Evolutionary conservation across 148 eudicot species (phyloP).

Genomic region (Fagopyrum homotropicum): DNA sequence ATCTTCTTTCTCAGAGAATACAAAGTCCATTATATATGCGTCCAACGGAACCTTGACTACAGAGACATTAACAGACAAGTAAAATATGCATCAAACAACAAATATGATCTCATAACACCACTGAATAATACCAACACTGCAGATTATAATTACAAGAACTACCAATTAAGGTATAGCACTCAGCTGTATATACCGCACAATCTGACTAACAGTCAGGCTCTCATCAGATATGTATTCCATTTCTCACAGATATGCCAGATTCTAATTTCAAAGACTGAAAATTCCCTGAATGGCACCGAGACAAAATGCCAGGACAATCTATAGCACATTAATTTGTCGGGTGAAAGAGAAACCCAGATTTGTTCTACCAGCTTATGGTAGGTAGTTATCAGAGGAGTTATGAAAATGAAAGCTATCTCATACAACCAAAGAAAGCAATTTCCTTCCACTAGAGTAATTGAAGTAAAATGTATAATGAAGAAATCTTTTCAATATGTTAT

Average conservation of each 20-base stretch:
- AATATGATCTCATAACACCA: not conserved
- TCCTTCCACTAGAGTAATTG: not conserved
- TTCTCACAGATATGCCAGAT: not conserved
- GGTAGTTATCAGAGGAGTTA: not conserved
- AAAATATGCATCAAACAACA: not conserved
- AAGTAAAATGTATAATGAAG: too few relatives aligned
- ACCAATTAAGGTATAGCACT: too few relatives aligned
- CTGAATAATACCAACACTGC: too few relatives aligned
- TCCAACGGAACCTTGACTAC: constrained; percentile 96
- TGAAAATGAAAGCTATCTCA: not conserved
- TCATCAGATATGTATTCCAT: not conserved
- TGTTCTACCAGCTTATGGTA: not conserved
- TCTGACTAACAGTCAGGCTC: not conserved
- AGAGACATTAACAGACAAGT: constrained; percentile 9
- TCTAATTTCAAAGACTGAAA: not conserved
- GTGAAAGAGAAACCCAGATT: not conserved
- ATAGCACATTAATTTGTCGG: not conserved
- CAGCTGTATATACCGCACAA: not conserved
- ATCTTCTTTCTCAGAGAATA: constrained; percentile 83
- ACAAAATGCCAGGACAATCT: not conserved
- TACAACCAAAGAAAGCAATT: not conserved
- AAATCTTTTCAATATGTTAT: too few relatives aligned
- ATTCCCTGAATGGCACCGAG: not conserved
- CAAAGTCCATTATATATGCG: constrained; percentile 98
- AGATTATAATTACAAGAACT: too few relatives aligned